Percentiles rank a stretch among this genome's conserved stretches.
Evolutionary conservation across 352 stramenopile species (phyloP).

Genomic region (Globisporangium sylvaticum): DNA sequence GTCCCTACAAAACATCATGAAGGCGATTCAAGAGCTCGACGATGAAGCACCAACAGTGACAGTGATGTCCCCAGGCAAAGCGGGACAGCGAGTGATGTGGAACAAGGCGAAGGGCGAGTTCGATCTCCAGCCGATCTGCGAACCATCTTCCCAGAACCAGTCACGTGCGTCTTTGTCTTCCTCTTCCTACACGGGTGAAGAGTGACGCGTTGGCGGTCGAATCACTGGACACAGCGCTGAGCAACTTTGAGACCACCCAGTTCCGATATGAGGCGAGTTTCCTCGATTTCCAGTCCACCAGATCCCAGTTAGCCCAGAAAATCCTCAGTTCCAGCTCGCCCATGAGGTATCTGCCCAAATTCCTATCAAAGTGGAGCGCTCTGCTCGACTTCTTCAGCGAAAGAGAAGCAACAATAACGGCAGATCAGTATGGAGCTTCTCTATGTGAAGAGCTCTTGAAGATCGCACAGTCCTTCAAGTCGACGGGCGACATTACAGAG

Average conservation of each 20-base stretch:
- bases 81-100: slow-evolving; percentile 12
- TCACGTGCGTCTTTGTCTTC: background rate
- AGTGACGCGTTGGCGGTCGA: background rate
- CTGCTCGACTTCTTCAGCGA: background rate
- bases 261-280: background rate
- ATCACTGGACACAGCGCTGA: background rate
- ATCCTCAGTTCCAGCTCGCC: background rate
- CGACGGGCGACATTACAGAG: slow-evolving; percentile 4
- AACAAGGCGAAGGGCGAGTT: slow-evolving; percentile 8
- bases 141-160: background rate
- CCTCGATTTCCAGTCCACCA: background rate
- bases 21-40: background rate
- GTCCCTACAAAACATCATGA: background rate
- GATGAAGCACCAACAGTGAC: background rate
- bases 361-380: slow-evolving; percentile 6
- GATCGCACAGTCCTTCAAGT: slow-evolving; percentile 4
- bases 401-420: background rate
- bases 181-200: too few species aligned
- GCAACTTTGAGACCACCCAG: background rate
- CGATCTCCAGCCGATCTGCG: slow-evolving; percentile 1
- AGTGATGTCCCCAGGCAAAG: background rate
- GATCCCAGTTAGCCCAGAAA: background rate
- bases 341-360: slow-evolving; percentile 3
- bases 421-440: background rate
- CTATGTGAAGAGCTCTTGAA: slow-evolving; percentile 6